Conservation (phyloP, 2,329 filamentous ascomycete genomes). For the Paracoccidioides lutzii region DNA sequence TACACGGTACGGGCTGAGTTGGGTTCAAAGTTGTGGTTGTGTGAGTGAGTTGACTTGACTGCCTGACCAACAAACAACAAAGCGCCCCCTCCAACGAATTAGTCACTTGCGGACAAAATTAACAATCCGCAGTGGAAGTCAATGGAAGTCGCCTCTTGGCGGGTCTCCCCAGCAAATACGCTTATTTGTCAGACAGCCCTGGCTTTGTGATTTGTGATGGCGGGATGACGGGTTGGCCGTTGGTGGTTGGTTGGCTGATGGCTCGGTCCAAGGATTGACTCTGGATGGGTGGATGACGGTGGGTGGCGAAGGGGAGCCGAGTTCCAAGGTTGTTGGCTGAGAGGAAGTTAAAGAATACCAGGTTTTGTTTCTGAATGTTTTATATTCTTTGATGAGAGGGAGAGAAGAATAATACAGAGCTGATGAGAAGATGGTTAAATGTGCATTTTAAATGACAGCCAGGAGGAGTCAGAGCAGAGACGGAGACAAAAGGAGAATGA, state of each 20-base stretch:
- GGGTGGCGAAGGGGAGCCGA: too few species aligned
- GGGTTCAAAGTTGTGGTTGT: too few species aligned
- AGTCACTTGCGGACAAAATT: background rate
- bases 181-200: slow-evolving; percentile 14
- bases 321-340: too few species aligned
- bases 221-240: background rate
- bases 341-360: too few species aligned
- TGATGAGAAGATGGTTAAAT: too few species aligned
- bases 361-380: too few species aligned
- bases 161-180: slow-evolving; percentile 5
- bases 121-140: slow-evolving; percentile 15
- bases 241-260: background rate
- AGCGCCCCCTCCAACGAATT: background rate
- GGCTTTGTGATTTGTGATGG: background rate
- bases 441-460: too few species aligned
- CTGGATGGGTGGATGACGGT: too few species aligned
- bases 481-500: too few species aligned
- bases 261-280: background rate
- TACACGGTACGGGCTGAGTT: slow-evolving; percentile 8
- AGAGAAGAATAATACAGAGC: too few species aligned
- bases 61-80: slow-evolving; percentile 1
- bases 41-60: slow-evolving; percentile 5
- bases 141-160: slow-evolving; percentile 14
- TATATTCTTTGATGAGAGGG: too few species aligned
- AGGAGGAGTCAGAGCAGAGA: too few species aligned